Percentiles rank a stretch among this genome's conserved stretches.
Evolutionary conservation across 805 yeast species (phyloP).

Genomic region (Teunomyces pallodes): DNA sequence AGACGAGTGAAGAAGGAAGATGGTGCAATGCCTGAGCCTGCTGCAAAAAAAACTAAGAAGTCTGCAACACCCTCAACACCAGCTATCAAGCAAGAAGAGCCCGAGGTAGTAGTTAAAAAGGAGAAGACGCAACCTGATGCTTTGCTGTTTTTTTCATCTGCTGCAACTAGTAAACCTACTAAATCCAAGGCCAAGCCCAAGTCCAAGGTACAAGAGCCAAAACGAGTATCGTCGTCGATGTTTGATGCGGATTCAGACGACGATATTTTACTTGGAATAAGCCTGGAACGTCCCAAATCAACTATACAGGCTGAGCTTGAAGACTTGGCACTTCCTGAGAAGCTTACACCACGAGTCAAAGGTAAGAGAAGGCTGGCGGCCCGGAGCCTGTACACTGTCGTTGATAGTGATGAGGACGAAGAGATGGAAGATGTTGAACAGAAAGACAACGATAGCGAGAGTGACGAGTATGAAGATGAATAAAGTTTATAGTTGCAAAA

Average conservation of each 20-base stretch:
- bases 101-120: constrained; percentile 4
- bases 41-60: constrained; percentile 5
- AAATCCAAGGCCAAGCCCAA: neutral
- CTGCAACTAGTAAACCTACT: constrained; percentile 6
- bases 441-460: constrained; percentile 8
- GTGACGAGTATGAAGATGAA: constrained; percentile 11
- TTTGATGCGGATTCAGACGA: constrained; percentile 39
- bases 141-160: constrained; percentile 15
- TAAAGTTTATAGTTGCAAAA: neutral
- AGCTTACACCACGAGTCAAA: neutral
- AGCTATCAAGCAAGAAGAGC: neutral
- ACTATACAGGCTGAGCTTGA: constrained; percentile 21
- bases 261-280: constrained; percentile 17
- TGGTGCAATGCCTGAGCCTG: constrained; percentile 7
- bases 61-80: neutral
- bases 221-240: constrained; percentile 7
- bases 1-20: constrained; percentile 9
- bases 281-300: neutral
- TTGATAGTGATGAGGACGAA: constrained; percentile 18
- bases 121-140: constrained; percentile 12
- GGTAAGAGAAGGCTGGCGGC: constrained; percentile 7
- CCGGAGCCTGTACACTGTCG: constrained; percentile 10
- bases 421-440: constrained; percentile 3
- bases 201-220: neutral
- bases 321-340: constrained; percentile 14